Evolutionary conservation across 2,329 filamentous ascomycete genomes (phyloP).

Genomic region (Microcyclosporella mali): DNA sequence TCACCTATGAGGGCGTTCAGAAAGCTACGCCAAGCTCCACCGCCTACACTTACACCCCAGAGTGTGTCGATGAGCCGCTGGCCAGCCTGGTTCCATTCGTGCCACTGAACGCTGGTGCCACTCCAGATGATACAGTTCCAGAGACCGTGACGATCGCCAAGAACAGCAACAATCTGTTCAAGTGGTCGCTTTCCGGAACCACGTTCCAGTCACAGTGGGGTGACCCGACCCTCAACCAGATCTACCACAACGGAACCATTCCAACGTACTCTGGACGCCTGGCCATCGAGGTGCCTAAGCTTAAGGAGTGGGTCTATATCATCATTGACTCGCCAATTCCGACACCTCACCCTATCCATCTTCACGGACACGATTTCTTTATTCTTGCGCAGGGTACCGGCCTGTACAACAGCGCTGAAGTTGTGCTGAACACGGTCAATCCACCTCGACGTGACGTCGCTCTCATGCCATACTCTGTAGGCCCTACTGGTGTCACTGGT

Average conservation of each 20-base stretch:
- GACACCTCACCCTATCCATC: constrained; percentile 37
- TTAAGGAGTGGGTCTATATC: constrained; percentile 38
- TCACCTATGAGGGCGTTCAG: constrained; percentile 31
- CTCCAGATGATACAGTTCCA: constrained; percentile 23
- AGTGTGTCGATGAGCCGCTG: constrained; percentile 37
- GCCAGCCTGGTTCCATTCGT: constrained; percentile 33
- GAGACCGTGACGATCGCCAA: constrained; percentile 29
- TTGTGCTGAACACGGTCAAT: constrained; percentile 34
- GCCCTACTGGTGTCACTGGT: constrained; percentile 10
- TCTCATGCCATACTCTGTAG: constrained; percentile 33
- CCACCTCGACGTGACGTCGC: constrained; percentile 47
- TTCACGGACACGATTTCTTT: constrained; percentile 35
- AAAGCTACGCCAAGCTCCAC: constrained; percentile 31
- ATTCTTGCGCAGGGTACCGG: constrained; percentile 28
- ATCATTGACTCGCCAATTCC: constrained; percentile 36
- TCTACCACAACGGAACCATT: constrained; percentile 31
- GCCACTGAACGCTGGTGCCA: constrained; percentile 24
- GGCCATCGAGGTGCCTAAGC: constrained; percentile 31
- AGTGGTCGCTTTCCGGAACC: constrained; percentile 38
- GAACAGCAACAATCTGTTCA: constrained; percentile 31
- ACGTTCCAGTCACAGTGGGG: constrained; percentile 36
- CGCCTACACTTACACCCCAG: constrained; percentile 28
- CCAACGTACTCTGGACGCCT: constrained; percentile 34
- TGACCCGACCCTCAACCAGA: constrained; percentile 34
- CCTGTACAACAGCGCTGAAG: constrained; percentile 24